Evolutionary conservation across 1,284 basidiomycete genomes (phyloP).

Genomic region (Phlebopus sp.): DNA sequence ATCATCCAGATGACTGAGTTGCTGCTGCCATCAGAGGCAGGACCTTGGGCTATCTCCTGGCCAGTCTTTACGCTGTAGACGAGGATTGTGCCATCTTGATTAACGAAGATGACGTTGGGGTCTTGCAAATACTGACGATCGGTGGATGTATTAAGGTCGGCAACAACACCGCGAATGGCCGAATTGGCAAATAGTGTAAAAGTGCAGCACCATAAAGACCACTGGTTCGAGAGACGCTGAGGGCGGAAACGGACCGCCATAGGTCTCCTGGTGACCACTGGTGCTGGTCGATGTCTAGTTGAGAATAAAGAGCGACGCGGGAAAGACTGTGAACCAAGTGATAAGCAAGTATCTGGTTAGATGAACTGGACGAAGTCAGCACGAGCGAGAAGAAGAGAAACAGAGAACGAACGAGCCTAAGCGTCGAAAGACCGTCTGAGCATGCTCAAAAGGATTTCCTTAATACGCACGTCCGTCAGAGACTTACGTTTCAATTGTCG

Average conservation of each 20-base stretch:
- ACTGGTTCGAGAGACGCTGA: constrained; percentile 10
- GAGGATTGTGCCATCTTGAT: constrained; percentile 38
- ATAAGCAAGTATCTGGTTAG: constrained; percentile 10
- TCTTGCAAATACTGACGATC: constrained; percentile 20
- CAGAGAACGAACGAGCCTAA: not conserved
- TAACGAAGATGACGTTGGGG: constrained; percentile 35
- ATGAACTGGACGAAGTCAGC: constrained; percentile 7
- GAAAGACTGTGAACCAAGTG: constrained; percentile 13
- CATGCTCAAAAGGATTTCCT: not conserved
- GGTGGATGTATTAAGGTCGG: constrained; percentile 4
- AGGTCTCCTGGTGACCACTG: constrained; percentile 15
- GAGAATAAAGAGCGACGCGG: not conserved
- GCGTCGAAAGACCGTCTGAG: constrained; percentile 1
- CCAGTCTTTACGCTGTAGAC: constrained; percentile 46
- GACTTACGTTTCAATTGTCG: constrained; percentile 12
- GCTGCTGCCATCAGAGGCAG: constrained; percentile 59
- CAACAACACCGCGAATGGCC: constrained; percentile 10
- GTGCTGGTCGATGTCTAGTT: constrained; percentile 5
- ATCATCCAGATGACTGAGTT: constrained; percentile 55
- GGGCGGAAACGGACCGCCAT: constrained; percentile 27
- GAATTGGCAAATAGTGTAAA: constrained; percentile 12
- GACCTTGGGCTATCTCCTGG: constrained; percentile 46
- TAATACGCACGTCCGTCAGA: not conserved
- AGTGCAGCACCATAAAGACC: constrained; percentile 13
- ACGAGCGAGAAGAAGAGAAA: constrained; percentile 3